Conservation (phyloP, 495 filamentous ascomycete species). For the Evernia prunastri region DNA sequence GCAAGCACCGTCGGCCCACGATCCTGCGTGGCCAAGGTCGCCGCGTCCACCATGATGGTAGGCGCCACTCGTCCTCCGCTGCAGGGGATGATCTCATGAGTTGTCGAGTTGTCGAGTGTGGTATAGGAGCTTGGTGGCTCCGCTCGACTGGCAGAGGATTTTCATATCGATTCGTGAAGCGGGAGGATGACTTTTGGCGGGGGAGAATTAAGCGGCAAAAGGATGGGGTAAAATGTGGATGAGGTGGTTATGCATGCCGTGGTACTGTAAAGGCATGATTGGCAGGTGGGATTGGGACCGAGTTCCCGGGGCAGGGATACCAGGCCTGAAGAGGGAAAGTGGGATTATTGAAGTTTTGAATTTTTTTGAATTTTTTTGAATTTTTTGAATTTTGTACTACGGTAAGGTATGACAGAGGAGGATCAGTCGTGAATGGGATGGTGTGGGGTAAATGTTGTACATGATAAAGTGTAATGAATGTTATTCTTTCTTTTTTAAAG, state of each 20-base stretch:
- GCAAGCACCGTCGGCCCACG: slow-evolving; percentile 63
- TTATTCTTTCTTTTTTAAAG: too few species aligned
- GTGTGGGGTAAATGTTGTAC: background rate
- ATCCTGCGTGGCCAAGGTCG: slow-evolving; percentile 35
- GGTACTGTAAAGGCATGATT: background rate
- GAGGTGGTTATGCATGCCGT: slow-evolving; percentile 4
- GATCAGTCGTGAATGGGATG: background rate
- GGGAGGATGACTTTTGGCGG: background rate
- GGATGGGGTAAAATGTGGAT: slow-evolving; percentile 6
- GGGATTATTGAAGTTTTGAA: background rate
- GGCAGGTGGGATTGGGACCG: background rate
- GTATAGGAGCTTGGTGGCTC: background rate
- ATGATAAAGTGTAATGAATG: too few species aligned
- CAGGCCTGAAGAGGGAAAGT: slow-evolving; percentile 12
- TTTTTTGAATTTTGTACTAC: too few species aligned
- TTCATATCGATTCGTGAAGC: background rate
- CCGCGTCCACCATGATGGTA: slow-evolving; percentile 13
- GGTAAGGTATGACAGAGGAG: too few species aligned
- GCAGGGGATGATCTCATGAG: background rate
- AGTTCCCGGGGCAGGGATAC: background rate
- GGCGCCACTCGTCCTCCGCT: slow-evolving; percentile 6
- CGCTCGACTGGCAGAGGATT: background rate
- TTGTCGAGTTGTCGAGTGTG: background rate
- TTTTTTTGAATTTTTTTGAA: background rate
- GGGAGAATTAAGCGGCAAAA: background rate